phyloP scores from a whole-genome alignment of 78 protist species.

The Dictyostelium purpureum region DNA sequence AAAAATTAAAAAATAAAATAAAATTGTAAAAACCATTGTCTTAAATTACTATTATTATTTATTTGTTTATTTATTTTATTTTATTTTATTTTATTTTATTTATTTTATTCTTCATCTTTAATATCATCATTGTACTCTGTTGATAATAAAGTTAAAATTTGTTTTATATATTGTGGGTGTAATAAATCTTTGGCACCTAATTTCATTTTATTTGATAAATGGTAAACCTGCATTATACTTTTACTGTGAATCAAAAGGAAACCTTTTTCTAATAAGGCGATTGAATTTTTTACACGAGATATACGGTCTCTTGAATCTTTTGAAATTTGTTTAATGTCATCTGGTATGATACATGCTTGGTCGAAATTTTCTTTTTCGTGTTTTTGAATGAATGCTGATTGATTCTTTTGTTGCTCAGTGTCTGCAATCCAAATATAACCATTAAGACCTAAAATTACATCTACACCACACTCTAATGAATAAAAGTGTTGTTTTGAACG shows the following conservation, averaged over 20 bases:
- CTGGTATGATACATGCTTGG: conserved; percentile 1
- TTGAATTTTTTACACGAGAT: conserved; percentile 61
- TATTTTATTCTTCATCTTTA: background rate
- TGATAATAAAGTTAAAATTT: conserved; percentile 30
- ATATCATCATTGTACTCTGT: conserved; percentile 32
- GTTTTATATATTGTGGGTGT: conserved; percentile 62
- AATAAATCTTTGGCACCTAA: conserved; percentile 63
- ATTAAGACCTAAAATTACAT: conserved; percentile 89
- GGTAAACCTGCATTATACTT: conserved; percentile 56
- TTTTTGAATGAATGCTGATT: conserved; percentile 33
- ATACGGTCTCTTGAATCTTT: conserved; percentile 49
- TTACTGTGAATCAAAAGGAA: conserved; percentile 48
- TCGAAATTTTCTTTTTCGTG: conserved; percentile 28
- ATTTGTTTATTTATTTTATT: conserved; percentile 4
- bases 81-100: background rate
- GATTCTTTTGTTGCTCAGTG: conserved; percentile 24
- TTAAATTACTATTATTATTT: too few relatives aligned
- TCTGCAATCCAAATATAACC: conserved; percentile 90
- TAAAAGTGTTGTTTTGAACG: conserved; percentile 83
- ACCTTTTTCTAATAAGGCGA: conserved; percentile 10
- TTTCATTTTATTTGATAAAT: conserved; percentile 21
- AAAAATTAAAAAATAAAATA: too few relatives aligned
- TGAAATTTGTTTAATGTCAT: background rate
- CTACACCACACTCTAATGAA: conserved; percentile 84
- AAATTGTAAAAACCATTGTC: too few relatives aligned